Conservation (phyloP, 179 eudicot genomes). For the Beta corolliflora region DNA sequence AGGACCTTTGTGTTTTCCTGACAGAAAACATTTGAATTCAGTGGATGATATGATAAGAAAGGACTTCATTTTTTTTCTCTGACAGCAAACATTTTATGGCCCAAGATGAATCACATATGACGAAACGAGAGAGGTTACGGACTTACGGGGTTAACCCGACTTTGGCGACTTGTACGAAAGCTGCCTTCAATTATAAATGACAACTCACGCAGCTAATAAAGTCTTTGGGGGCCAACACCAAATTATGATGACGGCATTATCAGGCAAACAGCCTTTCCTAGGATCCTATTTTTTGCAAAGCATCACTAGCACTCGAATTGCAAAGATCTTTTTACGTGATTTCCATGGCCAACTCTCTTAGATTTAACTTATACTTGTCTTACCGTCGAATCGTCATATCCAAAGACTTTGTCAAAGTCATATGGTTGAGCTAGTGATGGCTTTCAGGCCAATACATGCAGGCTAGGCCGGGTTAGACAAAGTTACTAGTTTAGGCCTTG, state of each 20-base stretch:
- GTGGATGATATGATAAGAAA: neutral
- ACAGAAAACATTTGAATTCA: too few species aligned
- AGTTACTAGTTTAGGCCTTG: neutral
- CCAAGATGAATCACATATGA: too few species aligned
- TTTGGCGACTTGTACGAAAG: neutral
- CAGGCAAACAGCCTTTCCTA: neutral
- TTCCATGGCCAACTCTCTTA: neutral
- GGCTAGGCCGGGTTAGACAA: neutral
- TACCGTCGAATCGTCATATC: too few species aligned
- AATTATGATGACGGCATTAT: neutral
- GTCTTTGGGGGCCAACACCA: constrained; percentile 11
- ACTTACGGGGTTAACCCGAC: too few species aligned
- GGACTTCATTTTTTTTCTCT: neutral
- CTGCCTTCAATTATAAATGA: constrained; percentile 11
- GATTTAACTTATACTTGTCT: too few species aligned
- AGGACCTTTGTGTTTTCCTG: too few species aligned
- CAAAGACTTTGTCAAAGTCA: too few species aligned
- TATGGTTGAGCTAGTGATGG: too few species aligned
- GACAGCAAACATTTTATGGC: too few species aligned
- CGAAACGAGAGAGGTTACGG: neutral
- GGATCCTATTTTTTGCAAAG: neutral
- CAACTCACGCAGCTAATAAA: constrained; percentile 11
- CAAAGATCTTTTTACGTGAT: neutral
- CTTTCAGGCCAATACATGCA: too few species aligned
- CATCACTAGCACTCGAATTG: neutral